A percentile compares a stretch with the other conserved stretches of the same genome.
These are phyloP conservation scores for Endothia cerciana DNA, from an alignment of 2,329 filamentous ascomycete species.

Conservation along the genomic window DNA sequence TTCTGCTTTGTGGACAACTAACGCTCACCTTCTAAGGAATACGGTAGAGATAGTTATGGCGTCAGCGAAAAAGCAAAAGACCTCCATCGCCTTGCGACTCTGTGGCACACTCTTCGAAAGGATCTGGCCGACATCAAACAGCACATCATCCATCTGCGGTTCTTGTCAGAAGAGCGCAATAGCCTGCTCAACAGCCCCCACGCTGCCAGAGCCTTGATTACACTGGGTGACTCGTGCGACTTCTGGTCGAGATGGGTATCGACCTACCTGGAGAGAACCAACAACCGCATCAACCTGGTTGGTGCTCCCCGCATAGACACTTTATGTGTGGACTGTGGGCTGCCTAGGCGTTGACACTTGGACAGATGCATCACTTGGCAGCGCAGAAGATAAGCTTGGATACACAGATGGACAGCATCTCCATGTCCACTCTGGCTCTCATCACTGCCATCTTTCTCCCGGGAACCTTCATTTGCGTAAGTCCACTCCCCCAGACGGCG, in stretches of 20 bases:
- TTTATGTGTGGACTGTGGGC: not conserved
- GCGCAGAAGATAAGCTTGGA: not conserved
- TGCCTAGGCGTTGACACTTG: not conserved
- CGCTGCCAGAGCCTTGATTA: not conserved
- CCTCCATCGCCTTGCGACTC: not conserved
- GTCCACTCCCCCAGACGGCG: no score
- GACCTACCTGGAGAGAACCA: slow-evolving; percentile 3
- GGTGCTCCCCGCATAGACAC: not conserved
- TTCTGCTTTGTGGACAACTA: not conserved
- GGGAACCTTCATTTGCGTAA: slow-evolving; percentile 6
- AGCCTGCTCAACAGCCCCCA: not conserved
- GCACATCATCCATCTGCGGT: not conserved
- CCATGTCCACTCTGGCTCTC: not conserved
- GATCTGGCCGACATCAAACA: not conserved
- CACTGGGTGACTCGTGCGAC: not conserved
- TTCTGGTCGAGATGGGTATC: slow-evolving; percentile 5
- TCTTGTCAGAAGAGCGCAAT: not conserved
- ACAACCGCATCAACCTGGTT: slow-evolving; percentile 1
- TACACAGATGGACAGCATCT: slow-evolving; percentile 1
- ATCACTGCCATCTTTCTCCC: not conserved
- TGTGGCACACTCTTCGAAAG: not conserved
- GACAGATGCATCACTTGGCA: not conserved
- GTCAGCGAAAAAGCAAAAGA: not conserved
- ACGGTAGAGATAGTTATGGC: not conserved
- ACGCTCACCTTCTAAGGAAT: not conserved